Evolutionary conservation across 2,329 filamentous ascomycete genomes (phyloP).

Genomic region (Colletotrichum orchidophilum): DNA sequence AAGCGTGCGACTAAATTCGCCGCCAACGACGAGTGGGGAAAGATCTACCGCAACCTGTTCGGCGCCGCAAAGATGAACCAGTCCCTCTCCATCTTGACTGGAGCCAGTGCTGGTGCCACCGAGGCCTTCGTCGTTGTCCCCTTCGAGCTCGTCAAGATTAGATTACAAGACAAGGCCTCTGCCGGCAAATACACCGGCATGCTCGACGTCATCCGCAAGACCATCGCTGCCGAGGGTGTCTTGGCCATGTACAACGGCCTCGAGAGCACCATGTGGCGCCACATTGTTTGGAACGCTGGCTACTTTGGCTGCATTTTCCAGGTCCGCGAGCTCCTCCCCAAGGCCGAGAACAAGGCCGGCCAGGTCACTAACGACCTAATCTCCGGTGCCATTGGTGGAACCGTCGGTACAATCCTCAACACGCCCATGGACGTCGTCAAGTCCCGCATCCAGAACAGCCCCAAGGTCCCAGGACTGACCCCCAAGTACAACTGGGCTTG

Average conservation of each 20-base stretch:
- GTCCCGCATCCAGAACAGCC: slow-evolving; percentile 94
- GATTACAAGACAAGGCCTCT: slow-evolving; percentile 93
- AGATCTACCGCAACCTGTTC: slow-evolving; percentile 90
- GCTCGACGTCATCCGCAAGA: slow-evolving; percentile 83
- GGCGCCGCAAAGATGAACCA: slow-evolving; percentile 90
- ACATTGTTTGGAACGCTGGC: slow-evolving; percentile 88
- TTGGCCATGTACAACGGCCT: slow-evolving; percentile 96
- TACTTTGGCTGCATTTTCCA: slow-evolving; percentile 99
- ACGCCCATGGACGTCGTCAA: slow-evolving; percentile 98
- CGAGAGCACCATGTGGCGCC: slow-evolving; percentile 96
- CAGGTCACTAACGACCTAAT: slow-evolving; percentile 90
- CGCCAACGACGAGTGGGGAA: slow-evolving; percentile 98
- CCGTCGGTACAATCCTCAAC: slow-evolving; percentile 88
- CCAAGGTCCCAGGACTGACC: slow-evolving; percentile 79
- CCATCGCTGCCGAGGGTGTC: slow-evolving; percentile 82
- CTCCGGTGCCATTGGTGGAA: slow-evolving; percentile 88
- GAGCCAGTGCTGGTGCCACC: slow-evolving; percentile 92
- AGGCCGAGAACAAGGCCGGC: slow-evolving; percentile 79
- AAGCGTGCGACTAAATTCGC: slow-evolving; percentile 99
- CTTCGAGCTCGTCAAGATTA: slow-evolving; percentile 98
- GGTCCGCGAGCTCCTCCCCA: slow-evolving; percentile 84
- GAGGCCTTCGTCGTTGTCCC: slow-evolving; percentile 97
- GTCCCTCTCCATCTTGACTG: slow-evolving; percentile 89
- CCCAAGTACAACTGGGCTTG: slow-evolving; percentile 99
- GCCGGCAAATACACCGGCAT: slow-evolving; percentile 88